Conservation (phyloP, 441 rosid species). For the Eruca vesicaria region DNA sequence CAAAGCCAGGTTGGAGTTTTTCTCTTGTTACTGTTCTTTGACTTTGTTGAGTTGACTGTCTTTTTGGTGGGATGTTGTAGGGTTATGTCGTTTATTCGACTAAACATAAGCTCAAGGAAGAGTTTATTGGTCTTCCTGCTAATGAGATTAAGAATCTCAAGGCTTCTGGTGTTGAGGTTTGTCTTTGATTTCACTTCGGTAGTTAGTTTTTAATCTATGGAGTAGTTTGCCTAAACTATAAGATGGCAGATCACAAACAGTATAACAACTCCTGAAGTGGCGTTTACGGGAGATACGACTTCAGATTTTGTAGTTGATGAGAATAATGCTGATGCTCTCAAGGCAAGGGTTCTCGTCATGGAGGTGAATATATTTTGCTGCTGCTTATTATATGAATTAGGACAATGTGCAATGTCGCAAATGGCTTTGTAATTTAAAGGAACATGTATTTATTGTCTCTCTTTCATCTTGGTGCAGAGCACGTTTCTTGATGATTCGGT, state of each 20-base stretch:
- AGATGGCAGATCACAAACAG: constrained; percentile 71
- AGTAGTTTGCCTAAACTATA: neutral
- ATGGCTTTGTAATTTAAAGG: constrained; percentile 10
- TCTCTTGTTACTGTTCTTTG: neutral
- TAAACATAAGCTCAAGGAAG: constrained; percentile 73
- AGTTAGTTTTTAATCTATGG: neutral
- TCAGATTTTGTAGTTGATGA: constrained; percentile 72
- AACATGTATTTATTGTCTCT: constrained; percentile 2
- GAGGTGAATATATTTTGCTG: constrained; percentile 53
- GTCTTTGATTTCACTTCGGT: constrained; percentile 24
- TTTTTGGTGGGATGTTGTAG: constrained; percentile 41
- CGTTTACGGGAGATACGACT: constrained; percentile 91
- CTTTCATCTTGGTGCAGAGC: constrained; percentile 48
- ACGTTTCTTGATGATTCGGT: constrained; percentile 72
- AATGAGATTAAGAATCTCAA: constrained; percentile 74
- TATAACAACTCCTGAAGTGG: constrained; percentile 67
- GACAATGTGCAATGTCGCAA: constrained; percentile 9
- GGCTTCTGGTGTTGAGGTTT: constrained; percentile 79
- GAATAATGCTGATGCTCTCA: constrained; percentile 67
- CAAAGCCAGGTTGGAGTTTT: constrained; percentile 64
- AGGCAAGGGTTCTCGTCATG: constrained; percentile 77
- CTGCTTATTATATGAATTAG: neutral
- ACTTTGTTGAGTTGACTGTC: neutral
- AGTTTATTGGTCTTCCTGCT: constrained; percentile 69
- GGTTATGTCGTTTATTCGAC: constrained; percentile 82